phyloP scores from a whole-genome alignment of 106 monocot species.

The Alisma plantagoaquatica region DNA sequence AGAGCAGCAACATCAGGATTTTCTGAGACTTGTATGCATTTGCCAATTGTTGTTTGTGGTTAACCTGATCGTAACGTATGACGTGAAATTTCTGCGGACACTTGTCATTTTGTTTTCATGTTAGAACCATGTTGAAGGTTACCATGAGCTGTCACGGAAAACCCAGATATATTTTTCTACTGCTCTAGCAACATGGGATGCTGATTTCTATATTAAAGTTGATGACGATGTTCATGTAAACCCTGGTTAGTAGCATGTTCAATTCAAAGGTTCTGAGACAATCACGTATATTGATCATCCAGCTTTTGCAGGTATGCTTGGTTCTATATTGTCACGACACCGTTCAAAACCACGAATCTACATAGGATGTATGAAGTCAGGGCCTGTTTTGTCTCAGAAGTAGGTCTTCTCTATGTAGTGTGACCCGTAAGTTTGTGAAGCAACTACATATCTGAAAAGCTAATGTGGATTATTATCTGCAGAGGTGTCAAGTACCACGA shows the following conservation, averaged over 20 bases:
- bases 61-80: neutral
- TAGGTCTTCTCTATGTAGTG: slow-evolving; percentile 13
- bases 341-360: slow-evolving; percentile 72
- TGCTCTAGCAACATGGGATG: slow-evolving; percentile 56
- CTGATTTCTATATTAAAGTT: slow-evolving; percentile 65
- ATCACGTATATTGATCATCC: neutral
- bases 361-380: slow-evolving; percentile 93
- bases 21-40: slow-evolving; percentile 43
- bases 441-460: neutral
- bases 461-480: neutral
- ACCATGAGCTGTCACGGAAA: slow-evolving; percentile 50
- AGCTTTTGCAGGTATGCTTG: slow-evolving; percentile 34
- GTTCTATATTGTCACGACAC: slow-evolving; percentile 43
- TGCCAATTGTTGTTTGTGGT: neutral
- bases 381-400: slow-evolving; percentile 71
- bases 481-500: slow-evolving; percentile 62
- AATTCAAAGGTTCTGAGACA: neutral
- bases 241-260: slow-evolving; percentile 21
- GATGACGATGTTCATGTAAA: slow-evolving; percentile 73
- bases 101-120: neutral
- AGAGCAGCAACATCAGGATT: slow-evolving; percentile 48
- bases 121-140: slow-evolving; percentile 66
- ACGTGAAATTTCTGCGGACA: neutral
- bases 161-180: slow-evolving; percentile 61
- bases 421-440: neutral